Evolutionary conservation across 495 filamentous ascomycete genomes (phyloP).

Genomic region (Penicillium taxi): DNA sequence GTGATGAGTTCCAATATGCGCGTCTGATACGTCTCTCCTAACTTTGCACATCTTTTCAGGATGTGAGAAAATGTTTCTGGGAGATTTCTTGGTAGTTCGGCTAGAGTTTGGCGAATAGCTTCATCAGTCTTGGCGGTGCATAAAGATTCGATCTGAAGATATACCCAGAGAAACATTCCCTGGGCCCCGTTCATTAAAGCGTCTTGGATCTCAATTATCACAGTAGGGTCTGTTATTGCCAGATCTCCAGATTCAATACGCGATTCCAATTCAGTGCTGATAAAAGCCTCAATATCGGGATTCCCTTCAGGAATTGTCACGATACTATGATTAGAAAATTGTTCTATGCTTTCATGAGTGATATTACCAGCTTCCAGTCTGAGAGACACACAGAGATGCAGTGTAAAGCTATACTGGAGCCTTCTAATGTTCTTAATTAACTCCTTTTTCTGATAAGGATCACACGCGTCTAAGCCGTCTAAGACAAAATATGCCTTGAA

Average conservation of each 20-base stretch:
- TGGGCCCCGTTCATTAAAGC: slow-evolving; percentile 8
- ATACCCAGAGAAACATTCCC: slow-evolving; percentile 43
- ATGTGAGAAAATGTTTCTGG: slow-evolving; percentile 31
- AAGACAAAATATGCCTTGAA: no score
- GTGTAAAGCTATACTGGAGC: slow-evolving; percentile 2
- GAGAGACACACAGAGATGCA: slow-evolving; percentile 27
- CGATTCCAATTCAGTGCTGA: slow-evolving; percentile 25
- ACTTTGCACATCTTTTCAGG: slow-evolving; percentile 24
- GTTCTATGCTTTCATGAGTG: no score
- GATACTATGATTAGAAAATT: not conserved
- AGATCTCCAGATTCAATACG: slow-evolving; percentile 24
- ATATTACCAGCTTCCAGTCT: no score
- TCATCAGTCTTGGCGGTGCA: slow-evolving; percentile 33
- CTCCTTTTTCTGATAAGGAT: no score
- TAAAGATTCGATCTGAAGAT: slow-evolving; percentile 34
- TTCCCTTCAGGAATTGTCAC: slow-evolving; percentile 27
- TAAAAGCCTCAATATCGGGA: slow-evolving; percentile 32
- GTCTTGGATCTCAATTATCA: slow-evolving; percentile 22
- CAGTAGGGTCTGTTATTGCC: slow-evolving; percentile 24
- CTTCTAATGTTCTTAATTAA: no score
- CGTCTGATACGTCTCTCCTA: slow-evolving; percentile 14
- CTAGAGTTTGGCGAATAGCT: slow-evolving; percentile 29
- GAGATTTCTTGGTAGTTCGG: slow-evolving; percentile 24
- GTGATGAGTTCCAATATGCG: slow-evolving; percentile 8
- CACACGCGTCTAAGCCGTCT: no score